Evolutionary conservation across 1,284 basidiomycete species (phyloP).

Genomic region (Amylostereum chailletii): DNA sequence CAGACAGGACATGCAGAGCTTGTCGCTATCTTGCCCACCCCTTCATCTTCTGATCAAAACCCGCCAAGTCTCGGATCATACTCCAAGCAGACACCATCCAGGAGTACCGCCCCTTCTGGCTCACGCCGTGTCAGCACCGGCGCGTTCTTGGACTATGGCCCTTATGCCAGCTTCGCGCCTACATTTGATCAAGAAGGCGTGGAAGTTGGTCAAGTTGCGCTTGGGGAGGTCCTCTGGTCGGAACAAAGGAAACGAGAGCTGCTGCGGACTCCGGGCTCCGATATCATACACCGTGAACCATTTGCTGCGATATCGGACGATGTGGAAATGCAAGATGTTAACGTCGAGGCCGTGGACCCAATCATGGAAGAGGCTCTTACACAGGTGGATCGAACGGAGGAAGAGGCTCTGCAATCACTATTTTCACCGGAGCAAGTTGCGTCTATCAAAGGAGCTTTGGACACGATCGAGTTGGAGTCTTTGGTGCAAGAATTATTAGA

Average conservation of each 20-base stretch:
- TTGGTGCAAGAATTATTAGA: constrained; percentile 59
- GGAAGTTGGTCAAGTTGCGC: constrained; percentile 48
- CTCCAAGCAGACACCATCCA: constrained; percentile 21
- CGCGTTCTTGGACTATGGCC: constrained; percentile 68
- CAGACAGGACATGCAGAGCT: constrained; percentile 64
- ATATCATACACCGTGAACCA: neutral
- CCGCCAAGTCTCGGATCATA: constrained; percentile 27
- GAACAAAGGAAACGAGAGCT: constrained; percentile 19
- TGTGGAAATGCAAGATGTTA: constrained; percentile 6
- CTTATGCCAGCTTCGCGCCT: constrained; percentile 66
- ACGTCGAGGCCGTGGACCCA: constrained; percentile 6
- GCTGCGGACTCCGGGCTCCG: neutral
- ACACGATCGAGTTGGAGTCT: constrained; percentile 52
- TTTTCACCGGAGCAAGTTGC: constrained; percentile 45
- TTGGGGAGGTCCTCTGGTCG: constrained; percentile 48
- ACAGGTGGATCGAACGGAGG: constrained; percentile 8
- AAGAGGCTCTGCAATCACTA: constrained; percentile 39
- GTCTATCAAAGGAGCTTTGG: constrained; percentile 47
- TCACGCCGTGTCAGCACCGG: constrained; percentile 51
- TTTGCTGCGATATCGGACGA: constrained; percentile 5
- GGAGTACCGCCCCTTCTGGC: constrained; percentile 31
- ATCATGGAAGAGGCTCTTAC: constrained; percentile 4
- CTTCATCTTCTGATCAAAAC: constrained; percentile 29
- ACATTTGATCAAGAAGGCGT: constrained; percentile 64
- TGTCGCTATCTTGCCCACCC: constrained; percentile 59